phyloP scores from a whole-genome alignment of 768 basidiomycete genomes.

The Kwoniella dendrophila region DNA sequence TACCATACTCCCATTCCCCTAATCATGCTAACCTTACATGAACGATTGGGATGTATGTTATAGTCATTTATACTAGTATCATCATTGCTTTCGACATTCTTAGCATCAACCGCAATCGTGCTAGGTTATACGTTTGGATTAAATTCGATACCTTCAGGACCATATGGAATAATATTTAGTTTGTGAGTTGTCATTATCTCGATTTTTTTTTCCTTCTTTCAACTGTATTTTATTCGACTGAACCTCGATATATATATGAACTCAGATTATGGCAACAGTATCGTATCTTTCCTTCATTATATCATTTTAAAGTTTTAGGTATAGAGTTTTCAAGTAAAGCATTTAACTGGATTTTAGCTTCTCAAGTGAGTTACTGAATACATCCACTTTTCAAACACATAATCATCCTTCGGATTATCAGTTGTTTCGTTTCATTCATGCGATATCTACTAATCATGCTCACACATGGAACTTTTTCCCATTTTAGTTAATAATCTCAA shows the following conservation, averaged over 20 bases:
- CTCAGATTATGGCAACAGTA: conserved; percentile 76
- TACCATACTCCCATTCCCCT: too few species aligned
- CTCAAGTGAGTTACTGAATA: conserved; percentile 65
- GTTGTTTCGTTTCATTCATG: too few species aligned
- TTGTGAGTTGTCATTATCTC: conserved; percentile 38
- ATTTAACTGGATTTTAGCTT: conserved; percentile 69
- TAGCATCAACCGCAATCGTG: conserved; percentile 70
- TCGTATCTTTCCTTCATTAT: conserved; percentile 73
- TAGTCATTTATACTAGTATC: conserved; percentile 80
- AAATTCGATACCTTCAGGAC: conserved; percentile 75
- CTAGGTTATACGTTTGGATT: conserved; percentile 69
- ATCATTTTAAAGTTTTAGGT: conserved; percentile 75
- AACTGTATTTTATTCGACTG: conserved; percentile 12
- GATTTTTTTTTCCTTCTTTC: neutral
- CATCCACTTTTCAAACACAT: neutral
- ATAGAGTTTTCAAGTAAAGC: conserved; percentile 75
- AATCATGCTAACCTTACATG: neutral
- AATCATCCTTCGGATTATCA: conserved; percentile 5
- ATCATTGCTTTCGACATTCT: conserved; percentile 65
- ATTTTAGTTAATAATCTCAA: conserved; percentile 69
- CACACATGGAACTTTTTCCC: neutral
- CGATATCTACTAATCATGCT: neutral
- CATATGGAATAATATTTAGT: conserved; percentile 70
- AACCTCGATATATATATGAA: conserved; percentile 33
- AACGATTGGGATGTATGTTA: conserved; percentile 9